Percentiles rank a stretch among this genome's conserved stretches.
phyloP scores from a whole-genome alignment of 495 filamentous ascomycete genomes.

The Trichoderma erinaceum region DNA sequence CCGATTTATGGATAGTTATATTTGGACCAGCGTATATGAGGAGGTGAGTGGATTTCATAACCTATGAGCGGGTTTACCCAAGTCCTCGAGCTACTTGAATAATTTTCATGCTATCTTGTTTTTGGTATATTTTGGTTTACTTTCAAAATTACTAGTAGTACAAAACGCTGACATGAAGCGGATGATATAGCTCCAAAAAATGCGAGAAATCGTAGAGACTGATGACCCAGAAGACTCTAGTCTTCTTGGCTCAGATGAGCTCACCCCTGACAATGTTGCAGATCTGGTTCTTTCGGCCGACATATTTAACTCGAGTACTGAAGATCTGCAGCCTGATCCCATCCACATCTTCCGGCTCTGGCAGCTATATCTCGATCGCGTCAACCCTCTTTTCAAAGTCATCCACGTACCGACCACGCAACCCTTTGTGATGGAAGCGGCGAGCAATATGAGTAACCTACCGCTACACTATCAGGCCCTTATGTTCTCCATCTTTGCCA shows the following conservation, averaged over 20 bases:
- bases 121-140: too few relatives aligned
- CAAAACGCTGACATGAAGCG: conserved; percentile 4
- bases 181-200: conserved; percentile 34
- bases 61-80: neutral
- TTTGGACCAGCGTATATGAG: conserved; percentile 36
- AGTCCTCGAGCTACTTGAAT: neutral
- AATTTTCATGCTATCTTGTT: neutral
- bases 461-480: conserved; percentile 47
- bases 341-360: conserved; percentile 63
- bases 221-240: conserved; percentile 30
- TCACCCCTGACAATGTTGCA: conserved; percentile 35
- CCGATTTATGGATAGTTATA: conserved; percentile 40
- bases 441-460: conserved; percentile 31
- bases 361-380: conserved; percentile 61
- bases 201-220: conserved; percentile 41
- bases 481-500: conserved; percentile 48
- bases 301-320: conserved; percentile 24
- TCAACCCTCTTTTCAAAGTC: conserved; percentile 65
- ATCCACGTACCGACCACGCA: conserved; percentile 61
- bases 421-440: conserved; percentile 42
- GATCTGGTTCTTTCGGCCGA: conserved; percentile 32
- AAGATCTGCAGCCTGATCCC: conserved; percentile 53
- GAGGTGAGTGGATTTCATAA: conserved; percentile 30
- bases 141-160: neutral
- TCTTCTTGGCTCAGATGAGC: conserved; percentile 17